Conservation (phyloP, 257 asterid genomes). For the Salvia splendens region DNA sequence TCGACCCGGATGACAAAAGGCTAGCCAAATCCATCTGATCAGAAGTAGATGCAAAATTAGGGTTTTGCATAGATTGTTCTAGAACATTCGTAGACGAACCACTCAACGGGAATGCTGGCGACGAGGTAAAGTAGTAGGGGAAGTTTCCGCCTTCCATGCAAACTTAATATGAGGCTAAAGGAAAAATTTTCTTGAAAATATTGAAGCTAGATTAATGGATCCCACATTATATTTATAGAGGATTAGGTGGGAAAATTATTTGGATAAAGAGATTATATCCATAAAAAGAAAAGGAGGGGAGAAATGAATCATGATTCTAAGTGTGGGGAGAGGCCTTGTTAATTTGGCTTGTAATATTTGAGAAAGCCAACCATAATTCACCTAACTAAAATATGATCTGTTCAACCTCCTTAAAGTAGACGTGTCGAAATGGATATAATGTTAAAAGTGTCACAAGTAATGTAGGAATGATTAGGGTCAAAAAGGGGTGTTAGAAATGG, state of each 20-base stretch:
- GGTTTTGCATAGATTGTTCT: conserved; percentile 55
- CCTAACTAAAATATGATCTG: conserved; percentile 50
- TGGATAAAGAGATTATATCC: conserved; percentile 11
- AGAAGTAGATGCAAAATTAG: conserved; percentile 27
- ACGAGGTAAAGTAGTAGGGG: conserved; percentile 37
- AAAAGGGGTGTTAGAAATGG: conserved; percentile 18
- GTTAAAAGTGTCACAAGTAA: conserved; percentile 20
- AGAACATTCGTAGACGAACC: conserved; percentile 28
- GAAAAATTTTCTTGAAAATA: conserved; percentile 25
- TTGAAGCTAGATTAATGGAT: conserved; percentile 34
- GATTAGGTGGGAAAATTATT: conserved; percentile 44
- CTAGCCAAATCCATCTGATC: conserved; percentile 49
- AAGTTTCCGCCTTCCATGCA: conserved; percentile 53
- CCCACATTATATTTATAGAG: conserved; percentile 41
- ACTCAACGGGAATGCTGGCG: conserved; percentile 36
- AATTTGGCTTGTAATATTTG: conserved; percentile 34
- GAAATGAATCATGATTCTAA: conserved; percentile 18
- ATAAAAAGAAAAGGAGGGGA: conserved; percentile 11
- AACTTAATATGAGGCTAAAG: conserved; percentile 18
- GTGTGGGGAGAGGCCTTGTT: conserved; percentile 16
- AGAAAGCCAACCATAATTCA: conserved; percentile 52
- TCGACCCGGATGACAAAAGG: conserved; percentile 36
- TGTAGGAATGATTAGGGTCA: conserved; percentile 17
- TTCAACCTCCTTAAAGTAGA: conserved; percentile 51
- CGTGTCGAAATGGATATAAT: conserved; percentile 42